Base-by-base conservation (phyloP, 1,139 yeast species). In the Kluyveromyces sp. region DNA sequence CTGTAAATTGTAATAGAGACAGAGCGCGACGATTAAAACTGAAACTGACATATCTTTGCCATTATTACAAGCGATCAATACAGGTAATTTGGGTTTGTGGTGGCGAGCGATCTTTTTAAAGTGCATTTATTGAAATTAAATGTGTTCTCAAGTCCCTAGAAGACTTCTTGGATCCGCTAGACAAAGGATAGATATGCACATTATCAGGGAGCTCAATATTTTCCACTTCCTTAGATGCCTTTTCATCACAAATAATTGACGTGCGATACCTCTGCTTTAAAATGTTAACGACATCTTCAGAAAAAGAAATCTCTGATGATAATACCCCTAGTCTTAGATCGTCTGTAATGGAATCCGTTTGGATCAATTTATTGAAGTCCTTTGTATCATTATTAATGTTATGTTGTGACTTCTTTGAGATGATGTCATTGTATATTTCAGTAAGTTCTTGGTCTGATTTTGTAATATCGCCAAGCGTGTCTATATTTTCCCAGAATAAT, bases 41-140 rank as follows among this genome's bases (percentile, higher is more conserved):
- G 85, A 88, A 3, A 79, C 73, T 4, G 88, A 74, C 34, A 86
- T 61, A 56, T 87, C 95, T 2, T 72, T 69, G 0, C 88, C 92
- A 0, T 77, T 67, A 36, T 80, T 83, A 56, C 94, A 83, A 3
- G 82, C 58, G 0, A 85, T 59, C 21, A 81, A 52, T 3, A 61
- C 48, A 2, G 64, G 64, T n/a, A 39, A 34, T 6, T 37, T 6
- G 7, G 15, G 3, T 37, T 36, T 10, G 30, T 21, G 26, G 25
- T 33, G 15, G 30, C 21, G 25, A 25, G 34, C 2, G 7, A n/a
- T 5, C 32, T 5, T 42, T 51, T 53, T 3, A 54, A 39, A 41
- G 30, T 5, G 50, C 44, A 28, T 49, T 46, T 4, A 62, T 58
- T 7, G 47, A 48, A 7, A 53, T 53, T 21, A 62, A 40, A 35